phyloP scores from a whole-genome alignment of 73 alveolate species.

The Symbiodinium pilosum region DNA sequence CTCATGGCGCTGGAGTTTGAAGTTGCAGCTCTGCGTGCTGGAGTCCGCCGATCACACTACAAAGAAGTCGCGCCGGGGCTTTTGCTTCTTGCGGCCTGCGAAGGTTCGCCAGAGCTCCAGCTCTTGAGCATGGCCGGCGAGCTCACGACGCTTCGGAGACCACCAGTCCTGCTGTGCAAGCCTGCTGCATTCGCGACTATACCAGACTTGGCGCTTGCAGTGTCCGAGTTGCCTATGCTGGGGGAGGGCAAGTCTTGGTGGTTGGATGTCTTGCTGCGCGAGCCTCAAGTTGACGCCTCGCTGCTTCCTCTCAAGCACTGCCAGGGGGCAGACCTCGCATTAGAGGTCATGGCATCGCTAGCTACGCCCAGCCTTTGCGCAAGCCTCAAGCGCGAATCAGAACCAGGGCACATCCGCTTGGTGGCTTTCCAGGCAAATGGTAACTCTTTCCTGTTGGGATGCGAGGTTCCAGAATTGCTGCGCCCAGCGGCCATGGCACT shows the following conservation, averaged over 20 bases:
- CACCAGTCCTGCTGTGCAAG: background rate
- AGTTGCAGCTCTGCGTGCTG: constrained; percentile 8
- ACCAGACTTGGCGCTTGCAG: background rate
- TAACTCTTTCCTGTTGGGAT: background rate
- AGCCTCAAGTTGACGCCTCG: constrained; percentile 4
- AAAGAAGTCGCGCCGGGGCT: constrained; percentile 27
- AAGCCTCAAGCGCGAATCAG: background rate
- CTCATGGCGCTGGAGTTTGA: constrained; percentile 62
- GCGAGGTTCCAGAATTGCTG: background rate
- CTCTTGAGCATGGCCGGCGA: background rate
- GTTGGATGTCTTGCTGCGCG: constrained; percentile 40
- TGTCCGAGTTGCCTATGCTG: background rate
- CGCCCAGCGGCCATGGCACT: background rate
- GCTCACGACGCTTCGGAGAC: constrained; percentile 23
- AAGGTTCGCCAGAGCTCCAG: background rate
- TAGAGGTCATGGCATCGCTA: background rate
- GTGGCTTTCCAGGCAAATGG: background rate
- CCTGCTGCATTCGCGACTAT: background rate
- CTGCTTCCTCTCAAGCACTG: constrained; percentile 37
- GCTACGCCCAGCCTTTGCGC: background rate
- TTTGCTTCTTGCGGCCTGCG: background rate
- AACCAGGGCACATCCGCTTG: background rate
- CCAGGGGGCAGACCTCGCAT: constrained; percentile 40
- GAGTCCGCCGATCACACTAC: background rate
- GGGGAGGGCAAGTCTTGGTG: constrained; percentile 16